These are phyloP conservation scores for Pythium folliculosum DNA, from an alignment of 352 stramenopile genomes.

Conservation along the genomic window DNA sequence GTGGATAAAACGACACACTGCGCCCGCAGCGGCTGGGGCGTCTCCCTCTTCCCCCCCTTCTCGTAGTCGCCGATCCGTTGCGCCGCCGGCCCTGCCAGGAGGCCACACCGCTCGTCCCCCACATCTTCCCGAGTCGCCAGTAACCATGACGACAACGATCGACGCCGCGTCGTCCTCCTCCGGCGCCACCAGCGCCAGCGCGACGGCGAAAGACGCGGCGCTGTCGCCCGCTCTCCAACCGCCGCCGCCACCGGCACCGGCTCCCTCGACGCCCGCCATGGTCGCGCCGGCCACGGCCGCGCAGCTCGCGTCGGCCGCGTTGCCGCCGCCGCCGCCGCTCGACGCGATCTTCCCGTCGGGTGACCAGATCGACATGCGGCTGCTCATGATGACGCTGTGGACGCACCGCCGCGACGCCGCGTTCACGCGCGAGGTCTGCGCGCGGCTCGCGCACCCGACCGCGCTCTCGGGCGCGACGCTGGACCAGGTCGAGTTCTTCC, in stretches of 20 bases:
- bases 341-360: constrained; percentile 44
- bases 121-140: too few species aligned
- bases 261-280: not conserved
- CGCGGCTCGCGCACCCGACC: constrained; percentile 51
- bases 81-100: too few species aligned
- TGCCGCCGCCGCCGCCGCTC: constrained; percentile 1
- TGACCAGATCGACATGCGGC: constrained; percentile 64
- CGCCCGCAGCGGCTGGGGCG: too few species aligned
- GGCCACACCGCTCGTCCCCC: too few species aligned
- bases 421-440: constrained; percentile 68
- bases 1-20: too few species aligned
- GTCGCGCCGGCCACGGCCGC: constrained; percentile 9
- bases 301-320: constrained; percentile 15
- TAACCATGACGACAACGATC: constrained; percentile 6
- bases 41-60: too few species aligned
- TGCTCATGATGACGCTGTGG: constrained; percentile 78
- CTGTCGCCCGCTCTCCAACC: not conserved
- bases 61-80: too few species aligned
- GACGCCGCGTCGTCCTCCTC: not conserved
- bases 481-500: constrained; percentile 80
- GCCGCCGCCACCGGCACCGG: not conserved
- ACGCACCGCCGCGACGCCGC: constrained; percentile 56
- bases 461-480: constrained; percentile 49
- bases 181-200: not conserved
- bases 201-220: not conserved